A percentile compares a stretch with the other conserved stretches of the same genome.
These are phyloP conservation scores for Saururus chinensis DNA, from an alignment of 164 flowering plant genomes.

Conservation along the genomic window DNA sequence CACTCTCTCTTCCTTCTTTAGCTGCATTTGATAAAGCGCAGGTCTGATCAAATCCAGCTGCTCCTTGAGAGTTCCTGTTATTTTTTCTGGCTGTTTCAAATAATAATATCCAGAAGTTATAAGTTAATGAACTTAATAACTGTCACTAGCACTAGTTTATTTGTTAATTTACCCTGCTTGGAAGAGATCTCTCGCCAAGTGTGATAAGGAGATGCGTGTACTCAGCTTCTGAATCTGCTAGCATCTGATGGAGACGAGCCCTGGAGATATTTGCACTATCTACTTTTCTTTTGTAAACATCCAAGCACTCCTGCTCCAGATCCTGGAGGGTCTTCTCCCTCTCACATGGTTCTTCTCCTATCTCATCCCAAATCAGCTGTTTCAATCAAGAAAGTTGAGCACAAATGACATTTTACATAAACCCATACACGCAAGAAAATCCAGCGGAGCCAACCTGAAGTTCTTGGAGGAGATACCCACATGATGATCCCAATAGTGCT, in stretches of 20 bases:
- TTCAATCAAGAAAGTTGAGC: neutral
- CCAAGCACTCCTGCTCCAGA: constrained; percentile 77
- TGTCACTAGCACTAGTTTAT: too few species aligned
- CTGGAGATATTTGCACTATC: constrained; percentile 67
- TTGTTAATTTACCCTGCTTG: constrained; percentile 48
- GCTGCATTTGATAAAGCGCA: constrained; percentile 67
- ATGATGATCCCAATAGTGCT: constrained; percentile 56
- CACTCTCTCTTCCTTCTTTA: constrained; percentile 63
- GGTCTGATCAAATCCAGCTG: constrained; percentile 82
- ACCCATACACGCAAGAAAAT: neutral
- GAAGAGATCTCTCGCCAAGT: constrained; percentile 76
- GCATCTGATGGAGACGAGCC: constrained; percentile 71
- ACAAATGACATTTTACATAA: neutral
- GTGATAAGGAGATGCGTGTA: constrained; percentile 66
- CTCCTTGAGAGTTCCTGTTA: constrained; percentile 67
- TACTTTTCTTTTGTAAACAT: constrained; percentile 75
- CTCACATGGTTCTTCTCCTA: constrained; percentile 68
- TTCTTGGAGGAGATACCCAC: constrained; percentile 85
- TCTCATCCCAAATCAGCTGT: constrained; percentile 94
- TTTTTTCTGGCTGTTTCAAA: constrained; percentile 61
- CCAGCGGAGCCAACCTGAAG: constrained; percentile 42
- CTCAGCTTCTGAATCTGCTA: constrained; percentile 85
- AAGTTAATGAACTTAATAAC: neutral
- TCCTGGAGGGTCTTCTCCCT: constrained; percentile 68
- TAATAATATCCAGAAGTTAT: constrained; percentile 2